Conservation (phyloP, 2,329 filamentous ascomycete genomes). For the Fusarium temperatum region DNA sequence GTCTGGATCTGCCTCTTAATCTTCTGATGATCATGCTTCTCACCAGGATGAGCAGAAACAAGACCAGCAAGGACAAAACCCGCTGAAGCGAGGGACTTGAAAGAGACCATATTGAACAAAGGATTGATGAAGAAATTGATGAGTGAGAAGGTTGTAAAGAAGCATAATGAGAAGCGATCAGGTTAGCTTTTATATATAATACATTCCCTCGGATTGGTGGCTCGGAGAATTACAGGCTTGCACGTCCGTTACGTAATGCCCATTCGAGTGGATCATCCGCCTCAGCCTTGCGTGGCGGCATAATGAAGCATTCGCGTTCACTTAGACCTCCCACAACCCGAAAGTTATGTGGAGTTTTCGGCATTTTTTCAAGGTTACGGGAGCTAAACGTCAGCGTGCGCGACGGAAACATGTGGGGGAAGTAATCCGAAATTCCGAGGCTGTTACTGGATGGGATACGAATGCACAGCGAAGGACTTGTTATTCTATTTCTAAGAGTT, state of each 20-base stretch:
- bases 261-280: not conserved
- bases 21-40: conserved; percentile 4
- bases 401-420: not conserved
- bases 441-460: not conserved
- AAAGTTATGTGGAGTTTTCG: not conserved
- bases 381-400: not conserved
- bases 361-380: not conserved
- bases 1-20: conserved; percentile 14
- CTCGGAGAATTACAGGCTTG: not conserved
- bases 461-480: not conserved
- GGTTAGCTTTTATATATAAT: not conserved
- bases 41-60: not conserved
- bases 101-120: not conserved
- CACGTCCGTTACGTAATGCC: not conserved
- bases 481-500: not conserved
- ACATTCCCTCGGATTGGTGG: not conserved
- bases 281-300: not conserved
- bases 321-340: not conserved
- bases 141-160: not conserved
- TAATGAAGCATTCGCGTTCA: not conserved
- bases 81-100: not conserved
- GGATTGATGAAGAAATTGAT: not conserved
- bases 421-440: not conserved
- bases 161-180: not conserved
- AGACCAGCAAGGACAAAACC: not conserved